These are phyloP conservation scores for Chaetomium cochliodes DNA, from an alignment of 495 filamentous ascomycete genomes.

Conservation along the genomic window DNA sequence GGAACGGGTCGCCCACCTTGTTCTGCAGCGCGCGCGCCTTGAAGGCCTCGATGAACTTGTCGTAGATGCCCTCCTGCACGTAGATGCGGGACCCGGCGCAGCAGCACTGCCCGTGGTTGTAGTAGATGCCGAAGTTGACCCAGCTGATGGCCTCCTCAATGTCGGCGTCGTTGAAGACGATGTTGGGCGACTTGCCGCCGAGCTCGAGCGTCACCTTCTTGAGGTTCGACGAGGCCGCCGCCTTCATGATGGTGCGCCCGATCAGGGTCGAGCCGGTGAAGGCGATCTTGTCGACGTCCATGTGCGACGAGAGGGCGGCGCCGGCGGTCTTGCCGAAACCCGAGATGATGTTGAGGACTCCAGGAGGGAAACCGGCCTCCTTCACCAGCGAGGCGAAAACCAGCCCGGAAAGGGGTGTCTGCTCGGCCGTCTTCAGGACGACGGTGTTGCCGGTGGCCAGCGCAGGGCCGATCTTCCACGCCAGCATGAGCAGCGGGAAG, in stretches of 20 bases:
- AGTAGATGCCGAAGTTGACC: constrained; percentile 99
- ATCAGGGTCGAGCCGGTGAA: constrained; percentile 95
- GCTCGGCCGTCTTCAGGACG: constrained; percentile 92
- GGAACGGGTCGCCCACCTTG: constrained; percentile 91
- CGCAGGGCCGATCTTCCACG: constrained; percentile 97
- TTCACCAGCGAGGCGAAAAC: constrained; percentile 76
- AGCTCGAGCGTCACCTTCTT: constrained; percentile 99
- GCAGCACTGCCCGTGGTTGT: constrained; percentile 98
- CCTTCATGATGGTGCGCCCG: constrained; percentile 93
- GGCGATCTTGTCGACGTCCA: constrained; percentile 98
- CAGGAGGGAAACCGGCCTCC: constrained; percentile 94
- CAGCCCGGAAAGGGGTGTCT: constrained; percentile 89
- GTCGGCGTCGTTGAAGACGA: constrained; percentile 93
- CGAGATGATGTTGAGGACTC: constrained; percentile 93
- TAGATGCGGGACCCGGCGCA: constrained; percentile 94
- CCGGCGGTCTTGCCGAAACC: constrained; percentile 88
- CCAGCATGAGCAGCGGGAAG: constrained; percentile 95
- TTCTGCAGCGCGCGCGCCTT: constrained; percentile 81
- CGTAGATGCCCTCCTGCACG: constrained; percentile 94
- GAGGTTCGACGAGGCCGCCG: constrained; percentile 88
- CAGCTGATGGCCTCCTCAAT: constrained; percentile 95
- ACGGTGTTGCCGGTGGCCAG: constrained; percentile 86
- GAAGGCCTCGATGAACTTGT: constrained; percentile 87
- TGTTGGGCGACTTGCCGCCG: constrained; percentile 97
- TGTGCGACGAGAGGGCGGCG: constrained; percentile 88